Conservation (phyloP, 345 rosid genomes). For the Hypericum androsaemum region DNA sequence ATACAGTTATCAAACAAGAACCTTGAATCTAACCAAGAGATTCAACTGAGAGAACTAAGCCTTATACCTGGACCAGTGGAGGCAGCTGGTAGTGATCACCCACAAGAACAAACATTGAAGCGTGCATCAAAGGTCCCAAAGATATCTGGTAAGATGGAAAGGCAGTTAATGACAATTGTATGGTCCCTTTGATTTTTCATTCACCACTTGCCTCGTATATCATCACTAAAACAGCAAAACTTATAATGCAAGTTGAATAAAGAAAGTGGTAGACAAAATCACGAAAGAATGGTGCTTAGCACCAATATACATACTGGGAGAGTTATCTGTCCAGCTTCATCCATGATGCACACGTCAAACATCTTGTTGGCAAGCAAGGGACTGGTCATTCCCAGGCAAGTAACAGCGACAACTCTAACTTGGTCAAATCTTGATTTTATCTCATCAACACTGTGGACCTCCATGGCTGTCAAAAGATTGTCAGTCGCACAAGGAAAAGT, state of each 20-base stretch:
- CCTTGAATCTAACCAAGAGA: background rate
- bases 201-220: background rate
- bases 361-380: conserved; percentile 76
- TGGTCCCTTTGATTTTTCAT: background rate
- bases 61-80: conserved; percentile 76
- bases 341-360: conserved; percentile 91
- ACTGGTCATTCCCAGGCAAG: conserved; percentile 82
- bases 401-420: conserved; percentile 87
- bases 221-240: background rate
- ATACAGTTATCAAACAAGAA: background rate
- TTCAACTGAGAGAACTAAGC: conserved; percentile 8
- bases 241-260: no score
- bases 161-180: background rate
- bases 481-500: conserved; percentile 17
- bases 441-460: conserved; percentile 47
- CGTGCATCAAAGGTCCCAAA: conserved; percentile 80
- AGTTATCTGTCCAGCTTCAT: conserved; percentile 97
- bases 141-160: conserved; percentile 52
- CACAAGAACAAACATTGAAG: conserved; percentile 84
- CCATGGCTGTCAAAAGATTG: conserved; percentile 40
- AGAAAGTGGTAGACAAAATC: no score
- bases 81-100: conserved; percentile 99
- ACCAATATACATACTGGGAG: conserved; percentile 54
- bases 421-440: conserved; percentile 56
- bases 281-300: no score